A percentile compares a stretch with the other conserved stretches of the same genome.
phyloP scores from a whole-genome alignment of 2,329 filamentous ascomycete genomes.

The Pseudogymnoascus sp. region DNA sequence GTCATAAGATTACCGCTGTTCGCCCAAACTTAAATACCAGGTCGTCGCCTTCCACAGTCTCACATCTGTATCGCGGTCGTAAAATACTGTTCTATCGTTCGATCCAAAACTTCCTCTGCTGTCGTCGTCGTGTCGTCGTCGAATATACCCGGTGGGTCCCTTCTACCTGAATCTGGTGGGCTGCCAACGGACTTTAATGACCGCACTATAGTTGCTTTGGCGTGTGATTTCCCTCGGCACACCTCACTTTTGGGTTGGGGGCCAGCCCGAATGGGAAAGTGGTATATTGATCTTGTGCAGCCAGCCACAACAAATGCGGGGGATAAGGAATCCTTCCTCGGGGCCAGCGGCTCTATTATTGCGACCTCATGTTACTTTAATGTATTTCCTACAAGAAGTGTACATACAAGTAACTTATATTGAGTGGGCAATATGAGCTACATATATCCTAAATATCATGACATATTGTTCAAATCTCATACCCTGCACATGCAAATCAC shows the following conservation, averaged over 20 bases:
- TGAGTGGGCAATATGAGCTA: neutral
- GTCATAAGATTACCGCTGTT: neutral
- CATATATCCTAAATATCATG: neutral
- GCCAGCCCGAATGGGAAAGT: slow-evolving; percentile 5
- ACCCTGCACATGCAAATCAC: neutral
- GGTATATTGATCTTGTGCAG: neutral
- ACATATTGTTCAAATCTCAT: neutral
- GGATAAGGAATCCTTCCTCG: neutral
- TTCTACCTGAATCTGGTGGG: neutral
- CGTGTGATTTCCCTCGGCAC: neutral
- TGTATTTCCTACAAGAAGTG: neutral
- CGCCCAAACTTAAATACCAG: neutral
- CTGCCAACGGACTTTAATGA: neutral
- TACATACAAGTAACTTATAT: neutral
- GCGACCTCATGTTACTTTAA: neutral
- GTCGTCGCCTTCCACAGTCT: neutral
- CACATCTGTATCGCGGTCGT: neutral
- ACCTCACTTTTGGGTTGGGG: neutral
- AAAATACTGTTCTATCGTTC: neutral
- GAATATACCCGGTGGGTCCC: neutral
- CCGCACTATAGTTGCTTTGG: neutral
- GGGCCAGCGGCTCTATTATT: neutral
- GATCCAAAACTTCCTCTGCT: neutral
- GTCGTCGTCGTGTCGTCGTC: neutral
- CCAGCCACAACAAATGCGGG: neutral